phyloP scores from a whole-genome alignment of 2,329 filamentous ascomycete species.

The Calcarisporium arbuscula region DNA sequence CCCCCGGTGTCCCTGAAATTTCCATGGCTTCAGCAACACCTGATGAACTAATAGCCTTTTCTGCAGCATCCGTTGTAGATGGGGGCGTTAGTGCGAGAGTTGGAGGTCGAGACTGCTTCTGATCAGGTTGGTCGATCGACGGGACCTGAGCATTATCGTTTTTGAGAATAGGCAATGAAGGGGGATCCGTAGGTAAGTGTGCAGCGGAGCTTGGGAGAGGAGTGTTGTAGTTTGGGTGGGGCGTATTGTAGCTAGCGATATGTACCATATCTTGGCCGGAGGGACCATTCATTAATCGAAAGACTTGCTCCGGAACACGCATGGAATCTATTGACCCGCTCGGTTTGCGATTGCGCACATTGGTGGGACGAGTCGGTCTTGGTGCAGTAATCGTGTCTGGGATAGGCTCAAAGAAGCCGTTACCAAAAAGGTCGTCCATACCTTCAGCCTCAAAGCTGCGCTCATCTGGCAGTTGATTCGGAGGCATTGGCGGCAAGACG shows the following conservation, averaged over 20 bases:
- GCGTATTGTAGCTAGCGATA: conserved; percentile 27
- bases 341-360: too few relatives aligned
- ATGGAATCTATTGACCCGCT: too few relatives aligned
- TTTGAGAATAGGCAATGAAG: conserved; percentile 18
- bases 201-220: conserved; percentile 12
- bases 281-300: conserved; percentile 29
- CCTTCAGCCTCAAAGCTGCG: conserved; percentile 84
- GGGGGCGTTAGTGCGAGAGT: conserved; percentile 29
- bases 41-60: conserved; percentile 23
- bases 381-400: too few relatives aligned
- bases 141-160: conserved; percentile 11
- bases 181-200: conserved; percentile 13
- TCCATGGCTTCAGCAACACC: too few relatives aligned
- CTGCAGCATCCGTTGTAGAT: conserved; percentile 30
- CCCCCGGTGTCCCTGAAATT: too few relatives aligned
- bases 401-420: conserved; percentile 43
- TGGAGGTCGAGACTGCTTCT: conserved; percentile 11
- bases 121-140: conserved; percentile 15
- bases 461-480: conserved; percentile 58
- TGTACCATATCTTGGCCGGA: conserved; percentile 28
- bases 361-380: too few relatives aligned
- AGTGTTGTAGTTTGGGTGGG: conserved; percentile 14
- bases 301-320: conserved; percentile 39
- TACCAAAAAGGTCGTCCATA: conserved; percentile 61
- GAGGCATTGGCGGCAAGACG: conserved; percentile 57